Base-by-base conservation (phyloP, 352 stramenopile genomes). In the Lagenidium giganteum region DNA sequence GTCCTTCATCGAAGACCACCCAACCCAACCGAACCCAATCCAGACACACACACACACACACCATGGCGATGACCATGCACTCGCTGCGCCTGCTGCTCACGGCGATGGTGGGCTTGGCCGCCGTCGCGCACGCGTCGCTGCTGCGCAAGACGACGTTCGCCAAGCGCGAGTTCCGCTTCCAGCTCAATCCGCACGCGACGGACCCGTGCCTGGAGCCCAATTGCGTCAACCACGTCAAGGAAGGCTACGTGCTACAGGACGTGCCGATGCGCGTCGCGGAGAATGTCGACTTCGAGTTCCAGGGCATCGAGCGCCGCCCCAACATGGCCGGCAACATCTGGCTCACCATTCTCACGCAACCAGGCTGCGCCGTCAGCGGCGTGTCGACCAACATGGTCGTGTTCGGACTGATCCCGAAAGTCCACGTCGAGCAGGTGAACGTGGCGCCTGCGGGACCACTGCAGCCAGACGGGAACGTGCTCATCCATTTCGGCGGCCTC, bases 181-280 rank as follows among this genome's bases (percentile, higher is more conserved):
- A 69, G 2, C 27, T 47, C 3, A 66, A 78, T 32, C 66, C 60
- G 12, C 65, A 71, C 28, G 69, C 69, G 5, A 48, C 63, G 0
- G 65, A 73, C 8, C 51, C 49, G 37, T 82, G 69, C 47, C 43
- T 54, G 11, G 56, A 55, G 14, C 39, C 53, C 3, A 47, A 44
- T 25, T 76, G 69, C 41, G 52, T 72, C 21, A 83, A 61, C 61
- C 55, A 78, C 46, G 54, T 79, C 49, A 77, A 74, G 51, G 67
- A 57, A 37, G 66, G 66, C 55, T 83, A 64, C 67, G 67, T n/a
- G n/a, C n/a, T n/a, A n/a, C 9, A 49, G 33, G 51, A 76, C 25
- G 54, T 57, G 25, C 65, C 69, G 3, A 34, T 71, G 26, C 75
- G 64, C 47, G 42, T 81, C 26, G 55, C 56, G 32, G 60, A 13